Conservation (phyloP, 164 flowering plant genomes). For the Umbellularia californica region DNA sequence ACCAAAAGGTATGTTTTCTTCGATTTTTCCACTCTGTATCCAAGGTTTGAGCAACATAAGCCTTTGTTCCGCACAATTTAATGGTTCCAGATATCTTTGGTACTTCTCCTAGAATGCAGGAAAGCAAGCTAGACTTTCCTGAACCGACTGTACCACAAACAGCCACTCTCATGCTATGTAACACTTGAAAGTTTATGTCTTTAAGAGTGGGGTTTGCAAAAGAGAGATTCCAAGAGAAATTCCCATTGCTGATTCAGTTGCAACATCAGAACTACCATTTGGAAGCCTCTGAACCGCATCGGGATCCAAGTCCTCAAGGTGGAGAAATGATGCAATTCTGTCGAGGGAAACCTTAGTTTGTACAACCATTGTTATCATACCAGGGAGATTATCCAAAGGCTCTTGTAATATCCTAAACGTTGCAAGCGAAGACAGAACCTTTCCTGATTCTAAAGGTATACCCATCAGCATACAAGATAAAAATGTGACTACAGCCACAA, state of each 20-base stretch:
- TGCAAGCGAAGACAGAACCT: slow-evolving; percentile 69
- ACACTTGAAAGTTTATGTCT: slow-evolving; percentile 36
- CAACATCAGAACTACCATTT: slow-evolving; percentile 32
- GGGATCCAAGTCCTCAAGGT: slow-evolving; percentile 43
- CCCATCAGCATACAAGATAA: slow-evolving; percentile 50
- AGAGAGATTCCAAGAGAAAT: slow-evolving; percentile 22
- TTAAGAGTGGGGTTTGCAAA: slow-evolving; percentile 29
- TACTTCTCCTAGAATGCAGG: slow-evolving; percentile 57
- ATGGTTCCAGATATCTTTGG: slow-evolving; percentile 39
- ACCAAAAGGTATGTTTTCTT: slow-evolving; percentile 78
- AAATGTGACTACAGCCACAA: slow-evolving; percentile 59
- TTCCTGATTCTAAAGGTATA: slow-evolving; percentile 64
- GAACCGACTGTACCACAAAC: slow-evolving; percentile 62
- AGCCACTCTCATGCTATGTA: slow-evolving; percentile 46
- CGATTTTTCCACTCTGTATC: slow-evolving; percentile 86
- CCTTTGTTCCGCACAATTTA: slow-evolving; percentile 54
- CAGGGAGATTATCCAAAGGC: slow-evolving; percentile 62
- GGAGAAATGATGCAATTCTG: slow-evolving; percentile 54
- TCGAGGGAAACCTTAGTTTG: slow-evolving; percentile 73
- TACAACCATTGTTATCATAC: slow-evolving; percentile 49
- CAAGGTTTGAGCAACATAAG: slow-evolving; percentile 85
- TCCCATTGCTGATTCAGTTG: slow-evolving; percentile 52
- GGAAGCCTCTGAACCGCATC: slow-evolving; percentile 47
- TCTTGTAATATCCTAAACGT: slow-evolving; percentile 65
- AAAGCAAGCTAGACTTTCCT: slow-evolving; percentile 57